Evolutionary conservation across 768 basidiomycete genomes (phyloP).

Genomic region (Hemileccinum rubropunctum): DNA sequence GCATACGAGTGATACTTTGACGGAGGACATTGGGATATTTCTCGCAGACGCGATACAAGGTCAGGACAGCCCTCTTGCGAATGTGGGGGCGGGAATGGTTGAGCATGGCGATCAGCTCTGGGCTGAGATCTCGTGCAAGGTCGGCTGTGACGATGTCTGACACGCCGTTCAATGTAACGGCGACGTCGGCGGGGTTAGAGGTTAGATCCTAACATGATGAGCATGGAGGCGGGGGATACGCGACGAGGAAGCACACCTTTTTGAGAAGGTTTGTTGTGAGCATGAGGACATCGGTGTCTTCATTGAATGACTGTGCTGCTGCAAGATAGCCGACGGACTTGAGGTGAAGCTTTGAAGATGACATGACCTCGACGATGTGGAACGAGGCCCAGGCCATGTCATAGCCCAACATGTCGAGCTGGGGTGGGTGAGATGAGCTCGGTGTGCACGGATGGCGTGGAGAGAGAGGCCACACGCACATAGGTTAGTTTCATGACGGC

Average conservation of each 20-base stretch:
- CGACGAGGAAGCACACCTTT: constrained; percentile 56
- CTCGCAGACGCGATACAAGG: constrained; percentile 74
- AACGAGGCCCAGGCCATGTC: constrained; percentile 97
- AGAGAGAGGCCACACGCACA: constrained; percentile 50
- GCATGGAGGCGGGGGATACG: constrained; percentile 2
- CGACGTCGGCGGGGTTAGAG: constrained; percentile 71
- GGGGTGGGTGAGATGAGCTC: constrained; percentile 10
- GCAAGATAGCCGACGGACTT: constrained; percentile 97
- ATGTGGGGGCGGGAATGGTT: constrained; percentile 88
- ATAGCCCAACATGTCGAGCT: constrained; percentile 98
- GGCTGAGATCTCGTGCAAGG: constrained; percentile 86
- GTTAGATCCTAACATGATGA: constrained; percentile 62
- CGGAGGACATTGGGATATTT: constrained; percentile 79
- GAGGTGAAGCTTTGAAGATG: constrained; percentile 83
- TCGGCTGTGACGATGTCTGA: constrained; percentile 83
- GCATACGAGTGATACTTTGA: constrained; percentile 63
- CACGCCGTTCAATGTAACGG: constrained; percentile 77
- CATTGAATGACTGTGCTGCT: constrained; percentile 84
- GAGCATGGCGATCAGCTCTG: constrained; percentile 81
- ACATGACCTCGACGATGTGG: constrained; percentile 98
- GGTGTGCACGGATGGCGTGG: background rate
- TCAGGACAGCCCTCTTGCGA: constrained; percentile 86
- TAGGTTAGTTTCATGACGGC: constrained; percentile 96
- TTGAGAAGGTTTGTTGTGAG: constrained; percentile 93
- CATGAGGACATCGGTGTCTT: constrained; percentile 96